Evolutionary conservation across 1,284 basidiomycete genomes (phyloP).

Genomic region (Phaffia rhodozyma): DNA sequence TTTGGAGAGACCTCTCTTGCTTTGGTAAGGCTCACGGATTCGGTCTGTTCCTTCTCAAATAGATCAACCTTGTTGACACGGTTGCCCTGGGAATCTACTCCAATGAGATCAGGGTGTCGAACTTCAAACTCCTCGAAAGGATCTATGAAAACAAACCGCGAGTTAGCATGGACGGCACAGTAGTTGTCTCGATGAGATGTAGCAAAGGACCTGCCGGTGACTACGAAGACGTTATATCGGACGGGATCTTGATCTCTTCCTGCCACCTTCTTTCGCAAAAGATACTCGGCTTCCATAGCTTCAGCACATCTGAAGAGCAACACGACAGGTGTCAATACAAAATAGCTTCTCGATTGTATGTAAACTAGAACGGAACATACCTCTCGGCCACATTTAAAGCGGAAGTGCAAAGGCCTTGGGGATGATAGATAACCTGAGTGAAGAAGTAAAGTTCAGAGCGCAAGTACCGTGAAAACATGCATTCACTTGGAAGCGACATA

Average conservation of each 20-base stretch:
- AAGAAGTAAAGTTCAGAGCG: background rate
- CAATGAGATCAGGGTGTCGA: conserved; percentile 41
- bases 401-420: conserved; percentile 9
- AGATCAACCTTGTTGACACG: conserved; percentile 38
- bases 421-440: conserved; percentile 16
- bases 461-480: background rate
- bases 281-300: conserved; percentile 47
- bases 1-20: conserved; percentile 62
- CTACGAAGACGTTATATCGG: conserved; percentile 74
- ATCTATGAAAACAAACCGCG: conserved; percentile 32
- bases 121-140: conserved; percentile 43
- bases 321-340: background rate
- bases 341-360: background rate
- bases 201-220: conserved; percentile 45
- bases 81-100: conserved; percentile 39
- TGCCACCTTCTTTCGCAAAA: conserved; percentile 36
- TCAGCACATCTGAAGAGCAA: conserved; percentile 18
- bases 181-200: background rate
- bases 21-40: conserved; percentile 76
- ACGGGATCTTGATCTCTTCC: conserved; percentile 38
- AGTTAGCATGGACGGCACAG: background rate
- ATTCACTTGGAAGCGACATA: background rate
- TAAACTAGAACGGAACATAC: conserved; percentile 18
- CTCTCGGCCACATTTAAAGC: conserved; percentile 37
- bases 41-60: conserved; percentile 60